Evolutionary conservation across 345 rosid genomes (phyloP), one percentile per base, ranked within the genome.

Genomic region (Lumnitzera racemosa): DNA sequence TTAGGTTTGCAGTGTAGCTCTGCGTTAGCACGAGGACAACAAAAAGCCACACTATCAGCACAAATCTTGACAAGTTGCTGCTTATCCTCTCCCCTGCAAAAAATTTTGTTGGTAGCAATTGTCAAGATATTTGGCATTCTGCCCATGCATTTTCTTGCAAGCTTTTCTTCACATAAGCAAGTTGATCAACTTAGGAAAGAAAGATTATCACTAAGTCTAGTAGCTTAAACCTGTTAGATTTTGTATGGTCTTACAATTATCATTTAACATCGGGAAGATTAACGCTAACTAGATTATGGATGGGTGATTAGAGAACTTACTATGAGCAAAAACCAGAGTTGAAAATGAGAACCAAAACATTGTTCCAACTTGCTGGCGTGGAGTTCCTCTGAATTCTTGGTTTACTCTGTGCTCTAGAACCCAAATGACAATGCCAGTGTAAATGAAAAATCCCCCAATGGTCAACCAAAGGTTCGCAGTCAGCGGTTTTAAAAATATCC

Each of bases 1-100:
- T 68, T 15, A 88, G 80, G 58, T 79, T 86, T 11, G 96, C 98
- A 0, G 98, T 80, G 70, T 88, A 90, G 17, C 90, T 83, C 52
- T 86, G 89, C 1, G 79, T 82, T 14, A 90, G 66, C 31, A 88
- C 76, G 2, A 88, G 78, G 2, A 91, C 91, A 9, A 83, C 72
- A 16, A 88, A 86, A n/a, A 72, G 83, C 88, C 95, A 91, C 46
- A 83, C 61, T 56, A 86, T 47, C 31, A 81, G 69, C 67, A 91
- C 72, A 2, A 68, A 0, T 57, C 90, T 67, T 0, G 82, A 72
- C 46, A 76, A 53, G 54, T 81, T 86, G 75, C 80, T 80, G 1
- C 72, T 63, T 53, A 91, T 75, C 64, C 70, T 84, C 71, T 88
- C 91, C 67, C 81, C 96, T 86, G 69, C 12, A 70, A 58, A 57